Evolutionary conservation across 1,284 basidiomycete genomes (phyloP), one percentile per base, ranked within the genome.

Genomic region (Moniliophthora roreri): DNA sequence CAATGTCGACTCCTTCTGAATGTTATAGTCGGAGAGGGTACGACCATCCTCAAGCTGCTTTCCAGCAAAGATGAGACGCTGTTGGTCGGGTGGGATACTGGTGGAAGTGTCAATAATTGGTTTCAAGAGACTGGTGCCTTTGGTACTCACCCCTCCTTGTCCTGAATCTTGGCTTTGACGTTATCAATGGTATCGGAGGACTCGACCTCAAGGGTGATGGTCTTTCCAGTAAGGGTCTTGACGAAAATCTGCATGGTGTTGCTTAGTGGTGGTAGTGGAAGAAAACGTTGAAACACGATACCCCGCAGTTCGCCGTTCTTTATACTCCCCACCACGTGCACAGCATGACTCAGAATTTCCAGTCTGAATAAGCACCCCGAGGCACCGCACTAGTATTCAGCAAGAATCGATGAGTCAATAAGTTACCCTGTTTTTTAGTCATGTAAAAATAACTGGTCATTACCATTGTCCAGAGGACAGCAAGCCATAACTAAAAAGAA

Each of bases 91-190:
- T 8, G 44, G 44, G 7, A 46, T 46, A 13, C 44, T 46, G 28
- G 15, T 8, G 4, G 7, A 13, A 4, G 4, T n/a, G 24, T 21
- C 44, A 46, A 15, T 46, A 23, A 15, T 8, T 24, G 20, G 24
- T 21, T 32, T 32, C 39, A 11, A 28, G 13, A n/a, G 24, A 6
- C 24, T 46, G 10, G 18, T 2, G 3, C 41, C 8, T 5, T 28
- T 6, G 15, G 24, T n/a, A 46, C 44, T 46, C 15, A 46, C 44
- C 44, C 44, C 28, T 46, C 44, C 44, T 46, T 46, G 44, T 46
- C 44, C 24, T 46, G 44, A n/a, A 46, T 46, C 44, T 46, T 46
- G 24, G 44, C 44, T 32, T 46, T 46, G 44, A 46, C 44, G 18
- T 46, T 46, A 24, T 46, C 44, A 46, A 46, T 46, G 1, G 44